A percentile compares a stretch with the other conserved stretches of the same genome.
These are phyloP conservation scores for Pontederia crassipes DNA, from an alignment of 176 grass and related monocot genomes.

Conservation along the genomic window DNA sequence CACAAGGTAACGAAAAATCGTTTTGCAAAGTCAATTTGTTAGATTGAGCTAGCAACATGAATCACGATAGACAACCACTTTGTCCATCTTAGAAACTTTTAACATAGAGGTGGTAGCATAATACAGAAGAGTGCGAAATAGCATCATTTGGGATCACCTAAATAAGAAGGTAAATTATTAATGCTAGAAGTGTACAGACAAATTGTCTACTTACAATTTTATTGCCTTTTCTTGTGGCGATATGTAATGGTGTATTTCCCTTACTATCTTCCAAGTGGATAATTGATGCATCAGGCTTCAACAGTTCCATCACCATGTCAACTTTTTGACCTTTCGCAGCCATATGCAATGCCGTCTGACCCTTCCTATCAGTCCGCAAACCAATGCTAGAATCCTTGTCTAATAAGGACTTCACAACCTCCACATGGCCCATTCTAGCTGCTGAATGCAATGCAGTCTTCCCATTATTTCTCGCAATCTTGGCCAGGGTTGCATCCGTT, in stretches of 20 bases:
- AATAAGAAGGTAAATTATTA: not conserved
- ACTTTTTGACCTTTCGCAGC: constrained; percentile 18
- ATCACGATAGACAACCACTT: too few relatives aligned
- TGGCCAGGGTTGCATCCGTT: constrained; percentile 14
- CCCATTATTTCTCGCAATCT: constrained; percentile 17
- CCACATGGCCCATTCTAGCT: constrained; percentile 19
- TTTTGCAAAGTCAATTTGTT: too few relatives aligned
- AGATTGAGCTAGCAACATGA: too few relatives aligned
- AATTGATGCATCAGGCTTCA: constrained; percentile 14
- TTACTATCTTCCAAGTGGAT: constrained; percentile 16
- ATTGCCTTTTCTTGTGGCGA: constrained; percentile 17
- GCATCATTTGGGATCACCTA: too few relatives aligned
- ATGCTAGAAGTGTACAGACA: not conserved
- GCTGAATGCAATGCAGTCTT: constrained; percentile 15
- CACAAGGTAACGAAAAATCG: too few relatives aligned
- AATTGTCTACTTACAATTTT: not conserved
- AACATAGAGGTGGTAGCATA: too few relatives aligned
- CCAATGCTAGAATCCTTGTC: constrained; percentile 12
- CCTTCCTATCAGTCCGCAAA: constrained; percentile 15
- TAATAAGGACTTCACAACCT: constrained; percentile 13
- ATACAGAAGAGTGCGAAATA: not conserved
- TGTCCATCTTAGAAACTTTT: too few relatives aligned
- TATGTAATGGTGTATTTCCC: constrained; percentile 18
- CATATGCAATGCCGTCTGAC: constrained; percentile 20
- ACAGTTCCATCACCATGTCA: constrained; percentile 3